Evolutionary conservation across 2,329 filamentous ascomycete species (phyloP).

Genomic region (Cytospora paraplurivora): DNA sequence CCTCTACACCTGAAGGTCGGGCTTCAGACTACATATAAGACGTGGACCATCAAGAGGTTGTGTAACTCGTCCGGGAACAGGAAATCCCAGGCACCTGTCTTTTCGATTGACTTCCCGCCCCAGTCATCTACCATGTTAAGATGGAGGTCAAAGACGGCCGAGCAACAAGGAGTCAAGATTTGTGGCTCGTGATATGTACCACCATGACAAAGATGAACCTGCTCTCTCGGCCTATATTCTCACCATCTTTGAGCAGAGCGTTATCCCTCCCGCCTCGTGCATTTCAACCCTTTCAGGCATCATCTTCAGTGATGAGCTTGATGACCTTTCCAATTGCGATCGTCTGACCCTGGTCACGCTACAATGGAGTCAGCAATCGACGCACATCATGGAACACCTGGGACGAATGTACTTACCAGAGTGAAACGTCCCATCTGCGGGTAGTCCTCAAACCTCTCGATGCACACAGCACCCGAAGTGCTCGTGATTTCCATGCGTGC

Average conservation of each 20-base stretch:
- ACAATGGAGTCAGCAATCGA: conserved; percentile 31
- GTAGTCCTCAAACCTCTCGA: conserved; percentile 95
- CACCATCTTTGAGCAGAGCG: not conserved
- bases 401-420: conserved; percentile 53
- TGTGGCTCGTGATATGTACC: conserved; percentile 10
- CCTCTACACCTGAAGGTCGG: not conserved
- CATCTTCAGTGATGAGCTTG: conserved; percentile 65
- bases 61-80: not conserved
- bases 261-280: not conserved
- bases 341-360: conserved; percentile 77
- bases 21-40: too few species aligned
- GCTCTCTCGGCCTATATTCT: not conserved
- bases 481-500: conserved; percentile 86
- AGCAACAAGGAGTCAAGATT: not conserved
- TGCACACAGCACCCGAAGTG: conserved; percentile 82
- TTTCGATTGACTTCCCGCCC: conserved; percentile 4
- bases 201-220: not conserved
- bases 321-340: conserved; percentile 99
- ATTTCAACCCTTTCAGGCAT: conserved; percentile 30
- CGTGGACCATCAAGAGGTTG: too few species aligned
- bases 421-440: conserved; percentile 92
- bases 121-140: conserved; percentile 3
- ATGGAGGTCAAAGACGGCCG: not conserved
- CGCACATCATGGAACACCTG: conserved; percentile 4
- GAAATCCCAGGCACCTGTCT: not conserved